Conservation (phyloP, 164 flowering plant genomes). For the Buxus sempervirens region DNA sequence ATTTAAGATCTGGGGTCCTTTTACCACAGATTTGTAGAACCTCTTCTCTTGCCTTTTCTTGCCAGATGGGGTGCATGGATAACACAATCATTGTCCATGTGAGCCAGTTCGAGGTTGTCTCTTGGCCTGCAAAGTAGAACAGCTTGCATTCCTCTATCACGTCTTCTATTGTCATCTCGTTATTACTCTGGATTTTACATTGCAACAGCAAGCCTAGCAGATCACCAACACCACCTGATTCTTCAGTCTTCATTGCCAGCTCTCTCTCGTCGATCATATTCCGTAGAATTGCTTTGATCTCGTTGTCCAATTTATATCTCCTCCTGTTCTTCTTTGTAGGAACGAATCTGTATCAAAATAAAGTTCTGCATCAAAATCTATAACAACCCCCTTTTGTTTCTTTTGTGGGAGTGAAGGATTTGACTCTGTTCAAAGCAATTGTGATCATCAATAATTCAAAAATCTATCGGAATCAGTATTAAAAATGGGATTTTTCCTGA, state of each 20-base stretch:
- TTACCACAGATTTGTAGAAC: constrained; percentile 29
- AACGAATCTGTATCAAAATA: constrained; percentile 20
- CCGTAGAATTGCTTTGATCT: constrained; percentile 27
- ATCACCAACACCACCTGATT: constrained; percentile 21
- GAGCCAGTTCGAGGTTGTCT: constrained; percentile 38
- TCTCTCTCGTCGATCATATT: constrained; percentile 19
- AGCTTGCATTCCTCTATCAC: constrained; percentile 50
- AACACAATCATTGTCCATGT: constrained; percentile 46
- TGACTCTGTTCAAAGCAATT: background rate
- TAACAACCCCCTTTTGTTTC: too few species aligned
- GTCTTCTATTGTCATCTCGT: constrained; percentile 38
- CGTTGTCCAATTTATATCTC: constrained; percentile 23
- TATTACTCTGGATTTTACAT: constrained; percentile 10
- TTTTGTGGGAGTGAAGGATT: too few species aligned
- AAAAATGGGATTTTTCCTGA: constrained; percentile 26
- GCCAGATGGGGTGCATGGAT: constrained; percentile 45
- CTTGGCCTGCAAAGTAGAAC: constrained; percentile 53
- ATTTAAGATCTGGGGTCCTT: constrained; percentile 26
- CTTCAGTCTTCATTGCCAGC: constrained; percentile 13
- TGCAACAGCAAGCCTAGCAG: constrained; percentile 29
- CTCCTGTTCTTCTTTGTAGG: constrained; percentile 36
- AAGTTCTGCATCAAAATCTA: too few species aligned
- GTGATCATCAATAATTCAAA: background rate
- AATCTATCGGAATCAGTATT: too few species aligned
- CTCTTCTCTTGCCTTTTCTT: constrained; percentile 48